Conservation (phyloP, 768 basidiomycete genomes). For the Tricholoma sp. region DNA sequence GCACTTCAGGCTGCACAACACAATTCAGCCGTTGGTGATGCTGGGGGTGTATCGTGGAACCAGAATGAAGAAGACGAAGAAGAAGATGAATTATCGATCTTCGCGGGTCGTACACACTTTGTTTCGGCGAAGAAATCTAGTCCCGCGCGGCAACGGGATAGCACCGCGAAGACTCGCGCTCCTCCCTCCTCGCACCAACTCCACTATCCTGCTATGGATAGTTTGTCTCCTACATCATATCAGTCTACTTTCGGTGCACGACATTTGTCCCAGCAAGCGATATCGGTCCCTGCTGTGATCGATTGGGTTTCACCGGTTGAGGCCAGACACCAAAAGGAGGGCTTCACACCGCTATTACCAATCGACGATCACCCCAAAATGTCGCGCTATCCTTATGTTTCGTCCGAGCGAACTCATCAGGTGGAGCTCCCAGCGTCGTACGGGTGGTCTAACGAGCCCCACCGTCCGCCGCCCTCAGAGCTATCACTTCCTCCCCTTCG, state of each 20-base stretch:
- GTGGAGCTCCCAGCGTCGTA: constrained; percentile 1
- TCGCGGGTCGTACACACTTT: constrained; percentile 62
- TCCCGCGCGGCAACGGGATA: constrained; percentile 7
- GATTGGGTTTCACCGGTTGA: not conserved
- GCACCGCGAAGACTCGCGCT: constrained; percentile 5
- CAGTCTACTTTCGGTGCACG: not conserved
- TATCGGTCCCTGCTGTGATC: not conserved
- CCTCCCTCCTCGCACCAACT: constrained; percentile 8
- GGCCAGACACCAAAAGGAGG: not conserved
- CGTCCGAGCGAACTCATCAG: constrained; percentile 15
- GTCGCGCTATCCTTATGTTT: constrained; percentile 14
- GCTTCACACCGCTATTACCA: not conserved
- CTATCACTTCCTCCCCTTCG: not conserved
- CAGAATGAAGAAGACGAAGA: constrained; percentile 43
- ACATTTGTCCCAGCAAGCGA: not conserved
- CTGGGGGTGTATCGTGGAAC: constrained; percentile 42
- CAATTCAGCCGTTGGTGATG: constrained; percentile 28
- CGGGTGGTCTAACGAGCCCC: not conserved
- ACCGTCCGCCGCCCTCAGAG: not conserved
- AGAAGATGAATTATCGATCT: constrained; percentile 67
- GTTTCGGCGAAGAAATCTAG: constrained; percentile 39
- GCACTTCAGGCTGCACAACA: constrained; percentile 42
- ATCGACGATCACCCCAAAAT: not conserved
- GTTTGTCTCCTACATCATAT: not conserved
- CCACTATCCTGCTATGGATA: not conserved